A percentile compares a stretch with the other conserved stretches of the same genome.
These are phyloP conservation scores for Themeda triandra DNA, from an alignment of 176 grass and related monocot species.

Conservation along the genomic window DNA sequence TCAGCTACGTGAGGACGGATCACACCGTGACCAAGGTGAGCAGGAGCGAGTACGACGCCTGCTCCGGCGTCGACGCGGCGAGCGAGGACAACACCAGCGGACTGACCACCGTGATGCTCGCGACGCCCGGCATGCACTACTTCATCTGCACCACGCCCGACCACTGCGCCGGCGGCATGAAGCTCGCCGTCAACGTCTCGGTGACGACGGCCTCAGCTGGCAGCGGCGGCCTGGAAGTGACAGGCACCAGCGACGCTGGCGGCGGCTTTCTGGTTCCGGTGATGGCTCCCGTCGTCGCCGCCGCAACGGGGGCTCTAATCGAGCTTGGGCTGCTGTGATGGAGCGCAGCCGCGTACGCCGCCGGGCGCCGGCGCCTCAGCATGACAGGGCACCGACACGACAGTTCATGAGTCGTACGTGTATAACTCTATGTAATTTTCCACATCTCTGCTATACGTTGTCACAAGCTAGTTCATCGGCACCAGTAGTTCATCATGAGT, in stretches of 20 bases:
- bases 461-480: too few relatives aligned
- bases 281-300: background rate
- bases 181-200: conserved; percentile 49
- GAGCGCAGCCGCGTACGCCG: background rate
- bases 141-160: conserved; percentile 54
- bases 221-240: background rate
- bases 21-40: conserved; percentile 77
- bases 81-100: conserved; percentile 39
- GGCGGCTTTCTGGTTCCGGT: background rate
- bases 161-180: conserved; percentile 68
- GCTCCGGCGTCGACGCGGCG: conserved; percentile 39
- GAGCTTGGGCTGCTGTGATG: conserved; percentile 27
- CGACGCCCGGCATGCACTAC: conserved; percentile 40
- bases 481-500: too few relatives aligned
- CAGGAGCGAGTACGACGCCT: conserved; percentile 44
- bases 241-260: background rate
- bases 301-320: background rate
- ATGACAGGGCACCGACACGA: conserved; percentile 4
- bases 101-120: conserved; percentile 40
- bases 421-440: background rate
- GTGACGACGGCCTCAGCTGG: background rate
- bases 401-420: conserved; percentile 2
- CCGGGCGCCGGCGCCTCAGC: background rate
- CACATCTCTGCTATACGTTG: background rate
- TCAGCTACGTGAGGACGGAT: conserved; percentile 39